Evolutionary conservation across 176 grass and related monocot genomes (phyloP).

Genomic region (Oryza glaberrima): DNA sequence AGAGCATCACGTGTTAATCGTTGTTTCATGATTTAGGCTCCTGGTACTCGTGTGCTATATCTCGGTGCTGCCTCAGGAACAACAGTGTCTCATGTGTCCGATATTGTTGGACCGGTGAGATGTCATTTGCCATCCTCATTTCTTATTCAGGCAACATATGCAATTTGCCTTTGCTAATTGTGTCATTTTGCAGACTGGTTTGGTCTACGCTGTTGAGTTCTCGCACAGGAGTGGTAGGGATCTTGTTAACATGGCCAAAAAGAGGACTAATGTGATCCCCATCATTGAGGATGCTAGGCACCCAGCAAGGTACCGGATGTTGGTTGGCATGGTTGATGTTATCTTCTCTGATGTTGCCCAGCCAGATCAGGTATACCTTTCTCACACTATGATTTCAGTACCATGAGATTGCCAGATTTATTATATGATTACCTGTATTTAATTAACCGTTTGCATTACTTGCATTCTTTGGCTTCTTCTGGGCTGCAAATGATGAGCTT

Average conservation of each 20-base stretch:
- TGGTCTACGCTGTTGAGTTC: constrained; percentile 97
- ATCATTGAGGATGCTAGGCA: constrained; percentile 98
- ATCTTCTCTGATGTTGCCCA: constrained; percentile 99
- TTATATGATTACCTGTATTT: neutral
- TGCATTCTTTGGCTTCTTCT: neutral
- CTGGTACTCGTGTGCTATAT: constrained; percentile 77
- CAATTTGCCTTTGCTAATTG: neutral
- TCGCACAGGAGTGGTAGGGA: constrained; percentile 94
- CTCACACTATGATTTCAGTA: neutral
- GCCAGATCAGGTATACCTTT: constrained; percentile 75
- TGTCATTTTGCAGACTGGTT: constrained; percentile 47
- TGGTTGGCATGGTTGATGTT: constrained; percentile 98
- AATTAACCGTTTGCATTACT: neutral
- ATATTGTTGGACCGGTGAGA: constrained; percentile 84
- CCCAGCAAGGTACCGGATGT: constrained; percentile 78
- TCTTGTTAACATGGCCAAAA: constrained; percentile 96
- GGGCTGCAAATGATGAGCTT: constrained; percentile 73
- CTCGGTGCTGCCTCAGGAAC: constrained; percentile 94
- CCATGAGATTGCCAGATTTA: neutral
- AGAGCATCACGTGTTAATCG: neutral
- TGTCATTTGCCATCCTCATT: neutral
- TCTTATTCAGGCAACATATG: rapidly evolving
- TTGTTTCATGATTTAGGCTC: constrained; percentile 40
- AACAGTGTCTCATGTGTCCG: constrained; percentile 85
- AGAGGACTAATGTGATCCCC: constrained; percentile 93